Evolutionary conservation across 768 basidiomycete species (phyloP), one percentile per base, ranked within the genome.

Genomic region (Filobasidium floriforme): DNA sequence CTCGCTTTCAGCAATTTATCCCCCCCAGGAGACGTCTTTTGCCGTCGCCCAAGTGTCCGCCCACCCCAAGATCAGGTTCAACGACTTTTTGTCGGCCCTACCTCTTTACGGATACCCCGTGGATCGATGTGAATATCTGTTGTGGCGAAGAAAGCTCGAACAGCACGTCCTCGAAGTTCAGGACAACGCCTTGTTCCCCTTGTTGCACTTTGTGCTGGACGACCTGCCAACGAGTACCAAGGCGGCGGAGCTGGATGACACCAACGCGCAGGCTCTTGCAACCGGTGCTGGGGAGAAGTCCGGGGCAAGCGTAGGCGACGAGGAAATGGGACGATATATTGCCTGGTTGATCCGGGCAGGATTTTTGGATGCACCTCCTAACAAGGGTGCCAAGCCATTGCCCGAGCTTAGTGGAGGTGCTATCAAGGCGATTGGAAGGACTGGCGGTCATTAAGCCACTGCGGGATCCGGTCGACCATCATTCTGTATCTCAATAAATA

Each of bases 201-300:
- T 99, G 11, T 84, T 99, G 19, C 94, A 99, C 79, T 97, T 97
- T 71, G 96, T 98, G 28, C 81, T 99, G 37, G 96, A 97, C 76
- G 96, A 99, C 78, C 82, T 99, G 22, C 96, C 96, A 5, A 96
- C 93, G 28, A 91, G 89, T 74, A 98, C 94, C 28, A 96, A 93
- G 78, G 86, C 92, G 0, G 90, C 96, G 1, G 88, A 89, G 69
- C 81, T 98, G 59, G 89, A 94, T 74, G 90, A 96, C 75, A 76
- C 83, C 24, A 96, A 94, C 76, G 93, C 91, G 19, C 79, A 79
- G n/a, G 81, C 83, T 12, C 75, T 98, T 49, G 78, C 90, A 55
- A 73, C 72, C 28, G 79, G 60, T 3, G 82, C 71, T 77, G 84
- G 74, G 12, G 79, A 79, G 73, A 73, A 67, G 60, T 65, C 73